These are phyloP conservation scores for Russula abietina DNA, from an alignment of 768 basidiomycete species.

Conservation along the genomic window DNA sequence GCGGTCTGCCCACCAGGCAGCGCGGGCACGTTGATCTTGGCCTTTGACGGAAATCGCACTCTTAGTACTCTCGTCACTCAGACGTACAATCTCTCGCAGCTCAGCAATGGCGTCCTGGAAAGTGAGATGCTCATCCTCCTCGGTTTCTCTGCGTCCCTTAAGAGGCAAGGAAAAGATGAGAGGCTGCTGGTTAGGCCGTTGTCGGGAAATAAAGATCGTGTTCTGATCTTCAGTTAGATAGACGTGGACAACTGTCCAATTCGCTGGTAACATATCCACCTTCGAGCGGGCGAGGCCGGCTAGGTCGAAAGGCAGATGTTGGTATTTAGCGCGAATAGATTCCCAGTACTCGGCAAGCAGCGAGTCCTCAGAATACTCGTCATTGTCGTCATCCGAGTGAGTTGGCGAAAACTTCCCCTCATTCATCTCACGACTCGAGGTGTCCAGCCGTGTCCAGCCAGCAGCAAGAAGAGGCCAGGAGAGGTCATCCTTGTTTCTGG, in stretches of 20 bases:
- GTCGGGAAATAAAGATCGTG: constrained; percentile 78
- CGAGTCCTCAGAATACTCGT: constrained; percentile 29
- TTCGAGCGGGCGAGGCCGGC: constrained; percentile 39
- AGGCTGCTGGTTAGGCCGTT: constrained; percentile 54
- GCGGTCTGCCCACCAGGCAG: constrained; percentile 84
- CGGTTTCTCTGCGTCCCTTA: constrained; percentile 71
- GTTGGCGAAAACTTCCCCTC: constrained; percentile 27
- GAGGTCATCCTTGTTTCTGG: constrained; percentile 51
- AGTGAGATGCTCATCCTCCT: constrained; percentile 64
- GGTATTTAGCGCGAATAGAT: constrained; percentile 49
- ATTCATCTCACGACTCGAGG: constrained; percentile 20
- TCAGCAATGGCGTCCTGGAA: constrained; percentile 71
- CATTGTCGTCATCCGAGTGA: constrained; percentile 36
- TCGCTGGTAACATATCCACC: constrained; percentile 48
- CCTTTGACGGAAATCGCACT: constrained; percentile 64
- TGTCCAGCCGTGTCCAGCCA: constrained; percentile 40
- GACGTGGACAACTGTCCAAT: constrained; percentile 84
- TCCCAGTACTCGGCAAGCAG: constrained; percentile 59
- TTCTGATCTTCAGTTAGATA: constrained; percentile 77
- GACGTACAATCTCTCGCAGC: constrained; percentile 69
- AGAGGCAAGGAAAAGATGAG: constrained; percentile 87
- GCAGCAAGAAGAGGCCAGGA: constrained; percentile 60
- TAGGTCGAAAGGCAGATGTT: constrained; percentile 38
- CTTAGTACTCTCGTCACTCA: constrained; percentile 71
- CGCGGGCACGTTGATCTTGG: constrained; percentile 57